Conservation (phyloP, 1,139 yeast species). For the Yamadazyma sp. region DNA sequence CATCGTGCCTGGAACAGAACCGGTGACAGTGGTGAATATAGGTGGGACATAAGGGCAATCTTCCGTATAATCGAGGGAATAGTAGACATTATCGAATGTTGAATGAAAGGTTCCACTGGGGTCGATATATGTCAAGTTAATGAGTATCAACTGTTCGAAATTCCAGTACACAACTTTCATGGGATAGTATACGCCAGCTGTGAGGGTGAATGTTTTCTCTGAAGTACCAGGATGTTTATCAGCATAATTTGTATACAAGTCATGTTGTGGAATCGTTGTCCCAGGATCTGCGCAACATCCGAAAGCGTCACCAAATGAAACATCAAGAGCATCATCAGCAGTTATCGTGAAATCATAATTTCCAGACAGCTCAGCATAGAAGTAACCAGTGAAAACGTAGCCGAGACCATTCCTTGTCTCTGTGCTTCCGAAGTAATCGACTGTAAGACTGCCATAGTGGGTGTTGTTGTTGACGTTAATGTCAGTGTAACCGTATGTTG, state of each 20-base stretch:
- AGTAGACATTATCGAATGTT: background rate
- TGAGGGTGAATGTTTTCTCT: background rate
- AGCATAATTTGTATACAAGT: background rate
- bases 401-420: background rate
- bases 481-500: background rate
- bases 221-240: background rate
- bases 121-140: background rate
- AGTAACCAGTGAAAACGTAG: background rate
- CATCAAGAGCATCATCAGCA: background rate
- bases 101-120: background rate
- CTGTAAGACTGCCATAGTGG: background rate
- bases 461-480: background rate
- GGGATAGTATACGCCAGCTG: background rate
- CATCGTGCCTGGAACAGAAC: background rate
- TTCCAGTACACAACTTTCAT: background rate
- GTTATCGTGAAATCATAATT: background rate
- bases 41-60: background rate
- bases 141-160: background rate
- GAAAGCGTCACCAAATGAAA: background rate
- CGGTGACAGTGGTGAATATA: background rate
- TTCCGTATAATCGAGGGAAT: background rate
- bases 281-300: background rate
- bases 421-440: background rate
- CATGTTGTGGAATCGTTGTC: background rate
- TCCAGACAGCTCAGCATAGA: background rate